These are phyloP conservation scores for Arachnopeziza araneosa DNA, from an alignment of 2,329 filamentous ascomycete species.

Conservation along the genomic window DNA sequence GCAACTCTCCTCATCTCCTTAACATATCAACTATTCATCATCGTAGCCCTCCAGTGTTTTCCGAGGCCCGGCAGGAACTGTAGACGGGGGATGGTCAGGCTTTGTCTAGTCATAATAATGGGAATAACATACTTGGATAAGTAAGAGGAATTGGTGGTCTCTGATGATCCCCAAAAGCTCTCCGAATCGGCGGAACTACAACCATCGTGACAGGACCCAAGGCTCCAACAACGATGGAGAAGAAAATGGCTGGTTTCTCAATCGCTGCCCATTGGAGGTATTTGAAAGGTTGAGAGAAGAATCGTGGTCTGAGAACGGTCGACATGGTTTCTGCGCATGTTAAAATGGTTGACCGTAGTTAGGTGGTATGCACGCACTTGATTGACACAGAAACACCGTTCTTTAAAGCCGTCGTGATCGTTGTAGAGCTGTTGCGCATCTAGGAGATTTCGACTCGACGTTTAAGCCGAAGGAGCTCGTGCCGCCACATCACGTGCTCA, in stretches of 20 bases:
- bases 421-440: not conserved
- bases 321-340: slow-evolving; percentile 48
- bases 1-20: not conserved
- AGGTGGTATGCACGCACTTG: not conserved
- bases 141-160: slow-evolving; percentile 73
- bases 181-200: slow-evolving; percentile 68
- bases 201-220: slow-evolving; percentile 66
- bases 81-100: slow-evolving; percentile 2
- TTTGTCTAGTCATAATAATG: not conserved
- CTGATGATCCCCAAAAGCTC: slow-evolving; percentile 66
- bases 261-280: slow-evolving; percentile 86
- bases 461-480: not conserved
- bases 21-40: slow-evolving; percentile 33
- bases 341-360: not conserved
- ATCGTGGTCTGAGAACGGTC: slow-evolving; percentile 54
- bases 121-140: slow-evolving; percentile 73
- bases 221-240: slow-evolving; percentile 68
- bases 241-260: slow-evolving; percentile 89
- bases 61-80: slow-evolving; percentile 54
- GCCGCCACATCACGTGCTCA: not conserved
- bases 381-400: not conserved
- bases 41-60: slow-evolving; percentile 57
- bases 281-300: slow-evolving; percentile 77
- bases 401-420: not conserved
- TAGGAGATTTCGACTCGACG: not conserved